phyloP scores from a whole-genome alignment of 371 early-diverging fungal species.

The Mucor saturninus region DNA sequence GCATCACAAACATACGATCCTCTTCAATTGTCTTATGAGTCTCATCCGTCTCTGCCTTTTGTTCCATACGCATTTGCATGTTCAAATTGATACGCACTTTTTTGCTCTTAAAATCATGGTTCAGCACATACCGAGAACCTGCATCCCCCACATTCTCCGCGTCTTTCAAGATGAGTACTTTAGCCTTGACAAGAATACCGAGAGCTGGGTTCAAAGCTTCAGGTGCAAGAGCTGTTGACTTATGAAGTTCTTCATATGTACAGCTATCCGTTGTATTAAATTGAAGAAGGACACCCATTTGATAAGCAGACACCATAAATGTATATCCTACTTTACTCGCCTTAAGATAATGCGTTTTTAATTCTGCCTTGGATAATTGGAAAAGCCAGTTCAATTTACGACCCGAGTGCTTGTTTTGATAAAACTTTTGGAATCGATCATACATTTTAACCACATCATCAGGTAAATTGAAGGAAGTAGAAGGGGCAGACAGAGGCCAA shows the following conservation, averaged over 20 bases:
- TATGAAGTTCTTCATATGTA: conserved; percentile 68
- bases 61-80: conserved; percentile 80
- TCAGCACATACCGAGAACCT: conserved; percentile 69
- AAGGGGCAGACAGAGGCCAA: conserved; percentile 89
- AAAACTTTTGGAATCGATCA: conserved; percentile 84
- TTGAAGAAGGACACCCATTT: conserved; percentile 88
- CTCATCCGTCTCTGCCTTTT: conserved; percentile 86
- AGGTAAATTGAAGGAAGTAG: conserved; percentile 83
- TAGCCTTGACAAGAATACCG: conserved; percentile 81
- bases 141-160: conserved; percentile 60
- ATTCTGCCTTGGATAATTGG: conserved; percentile 87
- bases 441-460: conserved; percentile 79
- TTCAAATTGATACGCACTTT: conserved; percentile 87
- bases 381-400: conserved; percentile 93
- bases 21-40: conserved; percentile 89
- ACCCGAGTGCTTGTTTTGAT: conserved; percentile 81
- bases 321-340: conserved; percentile 72
- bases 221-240: conserved; percentile 70
- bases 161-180: conserved; percentile 63
- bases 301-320: conserved; percentile 84
- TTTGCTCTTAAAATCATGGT: conserved; percentile 89
- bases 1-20: conserved; percentile 89
- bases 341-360: conserved; percentile 83
- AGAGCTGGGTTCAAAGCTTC: conserved; percentile 76
- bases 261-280: conserved; percentile 74